Percentiles rank a stretch among this genome's conserved stretches.
Conservation (phyloP, 2,329 filamentous ascomycete species). For the Sporothrix curviconia region DNA sequence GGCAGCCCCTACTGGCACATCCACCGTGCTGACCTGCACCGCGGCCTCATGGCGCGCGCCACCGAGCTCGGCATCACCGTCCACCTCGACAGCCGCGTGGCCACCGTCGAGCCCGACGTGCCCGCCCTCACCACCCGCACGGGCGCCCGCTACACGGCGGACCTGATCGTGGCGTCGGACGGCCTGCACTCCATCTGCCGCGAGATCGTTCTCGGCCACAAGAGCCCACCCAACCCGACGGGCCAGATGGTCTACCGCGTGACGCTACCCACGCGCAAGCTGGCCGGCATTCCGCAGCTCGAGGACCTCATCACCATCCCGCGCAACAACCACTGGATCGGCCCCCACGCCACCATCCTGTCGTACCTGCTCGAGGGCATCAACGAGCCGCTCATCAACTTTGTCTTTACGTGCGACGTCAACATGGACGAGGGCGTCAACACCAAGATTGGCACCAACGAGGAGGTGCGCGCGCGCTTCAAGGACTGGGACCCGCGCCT, state of each 20-base stretch:
- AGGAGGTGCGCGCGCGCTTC: conserved; percentile 12
- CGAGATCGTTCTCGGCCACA: conserved; percentile 17
- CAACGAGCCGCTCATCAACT: conserved; percentile 15
- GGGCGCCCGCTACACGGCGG: conserved; percentile 4
- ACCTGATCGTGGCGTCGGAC: conserved; percentile 15
- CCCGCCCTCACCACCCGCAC: not conserved
- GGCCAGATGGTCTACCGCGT: conserved; percentile 46
- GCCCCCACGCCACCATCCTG: conserved; percentile 33
- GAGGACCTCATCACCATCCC: conserved; percentile 38
- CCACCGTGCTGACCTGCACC: conserved; percentile 18
- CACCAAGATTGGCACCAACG: conserved; percentile 8
- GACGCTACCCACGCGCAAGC: conserved; percentile 26
- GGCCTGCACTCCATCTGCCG: conserved; percentile 16
- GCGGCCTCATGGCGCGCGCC: conserved; percentile 11
- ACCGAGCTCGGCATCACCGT: conserved; percentile 9
- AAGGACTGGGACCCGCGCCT: conserved; percentile 16
- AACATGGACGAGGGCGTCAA: conserved; percentile 12
- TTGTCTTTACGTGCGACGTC: conserved; percentile 16
- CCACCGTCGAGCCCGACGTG: conserved; percentile 6
- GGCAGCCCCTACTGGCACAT: conserved; percentile 35
- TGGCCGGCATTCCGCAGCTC: conserved; percentile 38
- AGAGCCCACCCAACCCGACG: conserved; percentile 28
- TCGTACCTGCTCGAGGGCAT: conserved; percentile 13
- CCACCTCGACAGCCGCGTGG: conserved; percentile 13
- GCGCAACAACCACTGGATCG: conserved; percentile 47